A percentile compares a stretch with the other conserved stretches of the same genome.
These are phyloP conservation scores for Fonsecaea pedrosoi DNA, from an alignment of 2,329 filamentous ascomycete species.

Conservation along the genomic window DNA sequence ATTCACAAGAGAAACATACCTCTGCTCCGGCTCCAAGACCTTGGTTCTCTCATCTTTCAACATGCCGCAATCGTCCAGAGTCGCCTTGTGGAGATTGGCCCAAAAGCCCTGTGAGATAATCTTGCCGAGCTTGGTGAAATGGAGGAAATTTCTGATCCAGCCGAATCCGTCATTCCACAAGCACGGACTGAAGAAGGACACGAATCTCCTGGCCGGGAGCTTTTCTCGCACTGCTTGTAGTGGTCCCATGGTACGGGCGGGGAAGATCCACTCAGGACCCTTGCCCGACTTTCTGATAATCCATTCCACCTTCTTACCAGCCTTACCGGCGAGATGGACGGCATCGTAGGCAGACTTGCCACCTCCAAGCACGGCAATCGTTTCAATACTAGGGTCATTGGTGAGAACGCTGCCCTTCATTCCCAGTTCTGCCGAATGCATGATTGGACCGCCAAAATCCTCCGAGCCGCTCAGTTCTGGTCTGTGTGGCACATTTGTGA, in stretches of 20 bases:
- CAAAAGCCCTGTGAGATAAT: slow-evolving; percentile 60
- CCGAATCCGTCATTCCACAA: slow-evolving; percentile 67
- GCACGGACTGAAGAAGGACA: slow-evolving; percentile 78
- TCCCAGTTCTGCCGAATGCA: slow-evolving; percentile 59
- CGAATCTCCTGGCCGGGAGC: slow-evolving; percentile 68
- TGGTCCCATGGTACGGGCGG: slow-evolving; percentile 47
- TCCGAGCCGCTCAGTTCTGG: slow-evolving; percentile 58
- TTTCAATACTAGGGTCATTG: slow-evolving; percentile 50
- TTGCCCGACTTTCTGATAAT: slow-evolving; percentile 52
- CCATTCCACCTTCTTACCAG: slow-evolving; percentile 58
- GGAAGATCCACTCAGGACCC: slow-evolving; percentile 49
- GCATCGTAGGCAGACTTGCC: slow-evolving; percentile 71
- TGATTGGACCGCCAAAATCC: slow-evolving; percentile 55
- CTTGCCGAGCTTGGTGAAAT: slow-evolving; percentile 59
- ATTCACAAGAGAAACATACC: slow-evolving; percentile 24
- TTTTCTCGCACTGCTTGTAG: slow-evolving; percentile 73
- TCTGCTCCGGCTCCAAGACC: slow-evolving; percentile 51
- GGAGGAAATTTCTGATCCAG: slow-evolving; percentile 55
- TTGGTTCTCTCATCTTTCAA: slow-evolving; percentile 52
- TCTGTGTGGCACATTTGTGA: slow-evolving; percentile 60
- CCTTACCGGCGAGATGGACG: slow-evolving; percentile 65
- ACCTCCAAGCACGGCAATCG: slow-evolving; percentile 64
- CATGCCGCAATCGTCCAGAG: slow-evolving; percentile 56
- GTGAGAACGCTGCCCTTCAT: slow-evolving; percentile 51
- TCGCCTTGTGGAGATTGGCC: slow-evolving; percentile 57